Percentiles rank a stretch among this genome's conserved stretches.
Evolutionary conservation across 208 protist species (phyloP).

Genomic region (Zelonia costaricensis): DNA sequence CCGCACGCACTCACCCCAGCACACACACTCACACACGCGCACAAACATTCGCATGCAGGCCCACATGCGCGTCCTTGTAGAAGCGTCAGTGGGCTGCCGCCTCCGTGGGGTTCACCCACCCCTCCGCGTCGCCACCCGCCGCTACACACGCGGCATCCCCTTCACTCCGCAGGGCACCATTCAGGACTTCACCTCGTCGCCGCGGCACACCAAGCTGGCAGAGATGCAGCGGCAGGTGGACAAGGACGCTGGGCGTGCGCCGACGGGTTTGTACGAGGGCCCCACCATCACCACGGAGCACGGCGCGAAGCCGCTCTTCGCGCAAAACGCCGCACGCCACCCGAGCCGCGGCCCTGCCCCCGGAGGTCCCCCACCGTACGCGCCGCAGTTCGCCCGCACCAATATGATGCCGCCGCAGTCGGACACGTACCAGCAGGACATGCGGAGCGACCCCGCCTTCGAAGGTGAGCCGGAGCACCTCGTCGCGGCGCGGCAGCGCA

Average conservation of each 20-base stretch:
- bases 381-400: constrained; percentile 7
- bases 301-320: constrained; percentile 40
- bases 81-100: too few species aligned
- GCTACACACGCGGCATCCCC: constrained; percentile 57
- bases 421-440: constrained; percentile 41
- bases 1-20: not conserved
- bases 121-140: not conserved
- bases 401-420: constrained; percentile 18
- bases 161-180: constrained; percentile 67
- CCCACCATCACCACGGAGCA: constrained; percentile 47
- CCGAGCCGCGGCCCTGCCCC: constrained; percentile 1
- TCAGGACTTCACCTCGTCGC: constrained; percentile 68
- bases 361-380: not conserved
- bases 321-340: constrained; percentile 1
- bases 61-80: not conserved
- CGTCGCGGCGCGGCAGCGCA: constrained; percentile 45
- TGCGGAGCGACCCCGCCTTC: constrained; percentile 41
- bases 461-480: constrained; percentile 49
- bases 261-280: constrained; percentile 49
- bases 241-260: constrained; percentile 28
- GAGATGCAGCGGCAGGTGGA: constrained; percentile 66
- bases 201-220: constrained; percentile 41
- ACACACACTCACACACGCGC: not conserved
- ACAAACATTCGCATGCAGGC: not conserved
- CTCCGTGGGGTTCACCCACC: too few species aligned